Base-by-base conservation (phyloP, 129 eudicot species). In the Oenanthe sinensis region DNA sequence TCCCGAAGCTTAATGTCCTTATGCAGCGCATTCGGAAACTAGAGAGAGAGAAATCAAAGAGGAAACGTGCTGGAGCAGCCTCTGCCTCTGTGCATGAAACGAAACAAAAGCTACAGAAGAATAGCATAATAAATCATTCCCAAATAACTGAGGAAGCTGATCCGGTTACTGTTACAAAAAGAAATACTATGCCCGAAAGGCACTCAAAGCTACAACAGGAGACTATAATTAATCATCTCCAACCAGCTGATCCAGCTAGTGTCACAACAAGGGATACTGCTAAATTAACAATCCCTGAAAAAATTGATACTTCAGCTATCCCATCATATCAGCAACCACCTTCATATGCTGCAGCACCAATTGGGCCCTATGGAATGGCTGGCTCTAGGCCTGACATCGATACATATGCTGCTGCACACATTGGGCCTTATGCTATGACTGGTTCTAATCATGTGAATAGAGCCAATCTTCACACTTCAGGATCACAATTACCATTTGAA, bases 31-130 rank as follows among this genome's bases (percentile, higher is more conserved):
- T 86, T 24, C 74, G 81, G 83, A 81, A 81, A 69, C 28, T 86
- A 80, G 87, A 86, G 54, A 81, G 79, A 14, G 83, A 74, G 70
- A 81, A 70, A 76, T 52, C 67, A 13, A 74, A 75, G 54, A 78
- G 77, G 78, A 86, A 86, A 79, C 79, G 85, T 50, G 42, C 80
- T 58, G 52, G 80, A 19, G 70, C 81, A 49, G 80, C 80, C 78
- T 54, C 80, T 30, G 45, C 81, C n/a, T 22, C 74, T 71, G 78
- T 75, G 62, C 45, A 72, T n/a, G 72, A 78, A 75, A 82, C 71
- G 76, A 71, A 74, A 24, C 16, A 67, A 46, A 77, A 78, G 47
- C 36, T 80, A 39, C 83, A 50, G 43, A 82, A 82, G 40, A 71
- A 71, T 68, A 76, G 44, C 70, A 80, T 73, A 19, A 60, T 20